phyloP scores from a whole-genome alignment of 1,284 basidiomycete species.

The Sporisorium iseilematis-ciliati region DNA sequence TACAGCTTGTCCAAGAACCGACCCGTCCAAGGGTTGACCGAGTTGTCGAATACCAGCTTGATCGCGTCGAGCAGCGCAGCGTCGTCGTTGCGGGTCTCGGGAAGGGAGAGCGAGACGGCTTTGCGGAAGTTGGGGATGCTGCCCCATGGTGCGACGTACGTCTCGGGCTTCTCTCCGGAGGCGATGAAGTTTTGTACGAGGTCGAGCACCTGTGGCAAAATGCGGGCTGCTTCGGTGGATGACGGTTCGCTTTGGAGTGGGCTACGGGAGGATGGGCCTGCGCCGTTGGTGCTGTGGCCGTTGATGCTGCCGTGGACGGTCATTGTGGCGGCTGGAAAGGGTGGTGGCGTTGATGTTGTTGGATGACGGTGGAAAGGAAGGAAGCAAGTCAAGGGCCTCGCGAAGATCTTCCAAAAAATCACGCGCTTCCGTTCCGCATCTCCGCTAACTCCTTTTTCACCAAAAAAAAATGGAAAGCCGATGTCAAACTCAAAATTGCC shows the following conservation, averaged over 20 bases:
- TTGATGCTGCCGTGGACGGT: conserved; percentile 7
- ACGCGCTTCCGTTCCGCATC: neutral
- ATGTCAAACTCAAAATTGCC: neutral
- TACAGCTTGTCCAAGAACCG: conserved; percentile 70
- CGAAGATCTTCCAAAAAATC: neutral
- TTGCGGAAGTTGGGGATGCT: conserved; percentile 41
- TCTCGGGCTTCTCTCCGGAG: conserved; percentile 34
- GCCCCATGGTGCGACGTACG: conserved; percentile 47
- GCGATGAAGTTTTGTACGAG: conserved; percentile 46
- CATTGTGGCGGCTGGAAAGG: neutral
- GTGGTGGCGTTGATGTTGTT: neutral
- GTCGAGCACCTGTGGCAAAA: conserved; percentile 39
- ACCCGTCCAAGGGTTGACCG: conserved; percentile 66
- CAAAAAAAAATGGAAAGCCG: conserved; percentile 9
- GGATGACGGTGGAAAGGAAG: neutral
- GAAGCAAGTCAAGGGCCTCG: neutral
- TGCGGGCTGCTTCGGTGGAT: conserved; percentile 44
- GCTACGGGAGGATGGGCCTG: conserved; percentile 22
- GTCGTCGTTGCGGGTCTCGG: conserved; percentile 25
- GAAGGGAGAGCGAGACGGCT: conserved; percentile 39
- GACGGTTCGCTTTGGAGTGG: conserved; percentile 44
- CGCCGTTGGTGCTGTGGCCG: neutral
- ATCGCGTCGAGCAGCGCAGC: conserved; percentile 45
- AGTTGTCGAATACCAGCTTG: conserved; percentile 54
- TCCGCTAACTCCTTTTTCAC: conserved; percentile 11